Evolutionary conservation across 345 rosid species (phyloP), one percentile per base, ranked within the genome.

Genomic region (Xanthoceras sorbifolium): DNA sequence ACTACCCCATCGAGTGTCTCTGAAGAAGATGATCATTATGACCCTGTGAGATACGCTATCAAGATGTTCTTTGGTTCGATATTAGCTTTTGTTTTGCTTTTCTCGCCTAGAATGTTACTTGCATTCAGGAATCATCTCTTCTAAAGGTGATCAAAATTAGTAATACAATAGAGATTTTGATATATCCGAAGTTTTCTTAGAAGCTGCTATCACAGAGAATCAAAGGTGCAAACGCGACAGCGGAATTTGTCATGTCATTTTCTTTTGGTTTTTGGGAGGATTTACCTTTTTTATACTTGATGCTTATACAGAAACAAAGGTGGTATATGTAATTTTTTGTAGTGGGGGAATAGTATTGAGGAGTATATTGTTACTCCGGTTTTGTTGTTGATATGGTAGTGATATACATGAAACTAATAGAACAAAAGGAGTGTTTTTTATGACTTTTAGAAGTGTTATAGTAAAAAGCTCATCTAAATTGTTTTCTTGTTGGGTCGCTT

Each of bases 51-150:
- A 62, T 85, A 87, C 75, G 79, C 83, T 1, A 80, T 85, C 46
- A 93, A 90, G 86, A 64, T 90, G 89, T 82, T 95, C 62, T 92
- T 90, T 5, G 97, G 98, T 68, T 93, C 98, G 12, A 75, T 93
- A 59, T 80, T 92, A 31, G 97, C 98, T 15, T 92, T 90, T 83
- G 40, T 84, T 61, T 72, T 95, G 82, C 87, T 95, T 61, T 82
- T 89, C 7, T 87, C 88, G 5, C 93, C 97, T 17, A 87, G 85
- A 84, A 75, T 86, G 90, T 0, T 89, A 61, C 72, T 18, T 22
- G 92, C 91, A n/a, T 90, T 92, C 78, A 84, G 84, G 83, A 93
- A 90, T 80, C 83, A 85, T 78, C 81, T 87, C 69, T 48, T 86
- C 46, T 86, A 73, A 81, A 64, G 64, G 18, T 26, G 57, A 68